These are phyloP conservation scores for Penicillium verhagenii DNA, from an alignment of 495 filamentous ascomycete species.

Conservation along the genomic window DNA sequence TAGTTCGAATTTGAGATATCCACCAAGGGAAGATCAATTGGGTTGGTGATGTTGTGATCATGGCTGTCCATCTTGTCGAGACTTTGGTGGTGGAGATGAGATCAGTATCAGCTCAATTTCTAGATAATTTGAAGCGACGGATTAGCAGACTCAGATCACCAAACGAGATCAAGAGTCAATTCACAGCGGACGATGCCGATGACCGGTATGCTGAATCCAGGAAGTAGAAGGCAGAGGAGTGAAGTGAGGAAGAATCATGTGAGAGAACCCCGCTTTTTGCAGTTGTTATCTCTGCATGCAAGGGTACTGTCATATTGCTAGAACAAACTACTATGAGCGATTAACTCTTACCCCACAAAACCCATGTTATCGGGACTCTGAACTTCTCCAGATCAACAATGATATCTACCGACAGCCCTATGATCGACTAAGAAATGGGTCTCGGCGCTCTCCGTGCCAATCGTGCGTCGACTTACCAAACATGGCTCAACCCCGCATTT, in stretches of 20 bases:
- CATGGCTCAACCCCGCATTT: neutral
- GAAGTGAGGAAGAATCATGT: neutral
- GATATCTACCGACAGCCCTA: neutral
- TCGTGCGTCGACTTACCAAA: neutral
- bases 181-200: too few species aligned
- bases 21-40: slow-evolving; percentile 60
- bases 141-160: neutral
- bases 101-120: neutral
- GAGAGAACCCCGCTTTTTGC: neutral
- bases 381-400: neutral
- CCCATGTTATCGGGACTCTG: neutral
- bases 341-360: neutral
- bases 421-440: slow-evolving; percentile 1
- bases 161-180: too few species aligned
- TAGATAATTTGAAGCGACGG: neutral
- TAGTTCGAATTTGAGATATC: slow-evolving; percentile 51
- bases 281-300: neutral
- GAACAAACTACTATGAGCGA: slow-evolving; percentile 3
- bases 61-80: neutral
- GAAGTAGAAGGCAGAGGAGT: neutral
- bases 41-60: slow-evolving; percentile 28
- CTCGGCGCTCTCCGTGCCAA: slow-evolving; percentile 19
- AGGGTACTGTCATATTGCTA: too few species aligned
- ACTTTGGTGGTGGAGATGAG: neutral
- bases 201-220: too few species aligned